phyloP scores from a whole-genome alignment of 192 early-diverging fungal genomes.

The Rhizophagus sp. region DNA sequence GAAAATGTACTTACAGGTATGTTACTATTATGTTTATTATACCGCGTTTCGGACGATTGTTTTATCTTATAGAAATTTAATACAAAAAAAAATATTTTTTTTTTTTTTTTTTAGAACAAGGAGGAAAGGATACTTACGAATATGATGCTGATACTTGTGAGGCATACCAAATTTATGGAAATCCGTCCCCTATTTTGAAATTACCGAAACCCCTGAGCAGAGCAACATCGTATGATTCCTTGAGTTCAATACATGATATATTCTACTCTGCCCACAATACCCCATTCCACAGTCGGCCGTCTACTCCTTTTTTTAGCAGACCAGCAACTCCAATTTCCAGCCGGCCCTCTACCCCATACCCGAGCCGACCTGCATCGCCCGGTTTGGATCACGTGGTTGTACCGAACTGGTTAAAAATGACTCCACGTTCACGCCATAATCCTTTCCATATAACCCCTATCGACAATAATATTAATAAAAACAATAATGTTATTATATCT shows the following conservation, averaged over 20 bases:
- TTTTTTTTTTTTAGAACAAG: slow-evolving; percentile 20
- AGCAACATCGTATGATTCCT: slow-evolving; percentile 25
- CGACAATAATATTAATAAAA: background rate
- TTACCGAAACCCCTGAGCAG: slow-evolving; percentile 19
- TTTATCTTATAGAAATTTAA: background rate
- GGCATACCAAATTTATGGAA: slow-evolving; percentile 2
- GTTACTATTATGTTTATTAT: background rate
- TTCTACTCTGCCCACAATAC: slow-evolving; percentile 26
- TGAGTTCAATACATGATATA: slow-evolving; percentile 3
- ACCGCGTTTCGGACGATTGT: background rate
- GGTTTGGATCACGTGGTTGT: slow-evolving; percentile 7
- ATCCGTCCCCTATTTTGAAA: slow-evolving; percentile 2
- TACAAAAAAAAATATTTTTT: background rate
- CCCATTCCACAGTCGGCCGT: slow-evolving; percentile 13
- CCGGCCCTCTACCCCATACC: slow-evolving; percentile 1
- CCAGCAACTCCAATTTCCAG: background rate
- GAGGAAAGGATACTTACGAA: slow-evolving; percentile 10
- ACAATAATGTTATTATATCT: background rate
- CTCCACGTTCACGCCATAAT: background rate
- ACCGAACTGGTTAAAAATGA: slow-evolving; percentile 26
- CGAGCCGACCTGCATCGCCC: slow-evolving; percentile 19
- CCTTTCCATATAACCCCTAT: background rate
- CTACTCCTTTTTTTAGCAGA: background rate
- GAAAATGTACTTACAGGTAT: slow-evolving; percentile 38
- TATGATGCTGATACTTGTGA: slow-evolving; percentile 7